phyloP scores from a whole-genome alignment of 805 yeast genomes.

The Candida ipomoeae region DNA sequence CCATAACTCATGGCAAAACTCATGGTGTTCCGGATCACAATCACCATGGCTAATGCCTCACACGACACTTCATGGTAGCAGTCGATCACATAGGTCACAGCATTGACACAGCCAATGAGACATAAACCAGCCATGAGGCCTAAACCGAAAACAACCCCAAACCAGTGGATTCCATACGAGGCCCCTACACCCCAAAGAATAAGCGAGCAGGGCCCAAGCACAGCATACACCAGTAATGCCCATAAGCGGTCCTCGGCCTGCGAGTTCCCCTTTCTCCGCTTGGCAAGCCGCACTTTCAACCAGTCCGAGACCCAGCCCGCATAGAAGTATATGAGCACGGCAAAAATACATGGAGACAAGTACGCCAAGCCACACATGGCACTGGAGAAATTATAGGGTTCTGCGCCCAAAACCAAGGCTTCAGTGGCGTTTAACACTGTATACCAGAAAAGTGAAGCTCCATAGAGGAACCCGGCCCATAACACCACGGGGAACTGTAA shows the following conservation, averaged over 20 bases:
- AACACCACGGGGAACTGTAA: constrained; percentile 18
- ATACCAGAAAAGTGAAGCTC: constrained; percentile 21
- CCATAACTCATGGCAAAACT: constrained; percentile 60
- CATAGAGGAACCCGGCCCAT: constrained; percentile 21
- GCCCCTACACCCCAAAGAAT: constrained; percentile 26
- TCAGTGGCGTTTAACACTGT: constrained; percentile 23
- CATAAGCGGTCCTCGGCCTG: constrained; percentile 16
- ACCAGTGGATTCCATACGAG: constrained; percentile 20
- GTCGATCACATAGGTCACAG: constrained; percentile 26
- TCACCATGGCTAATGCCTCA: constrained; percentile 44
- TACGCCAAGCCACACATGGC: constrained; percentile 18
- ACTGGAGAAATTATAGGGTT: constrained; percentile 50
- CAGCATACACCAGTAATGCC: constrained; percentile 14
- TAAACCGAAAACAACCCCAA: constrained; percentile 24
- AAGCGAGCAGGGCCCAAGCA: constrained; percentile 15
- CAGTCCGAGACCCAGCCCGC: constrained; percentile 17
- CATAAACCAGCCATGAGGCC: constrained; percentile 20
- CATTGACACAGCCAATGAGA: constrained; percentile 25
- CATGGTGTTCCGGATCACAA: constrained; percentile 54
- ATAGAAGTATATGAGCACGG: constrained; percentile 13
- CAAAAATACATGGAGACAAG: constrained; percentile 15
- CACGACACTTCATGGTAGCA: constrained; percentile 26
- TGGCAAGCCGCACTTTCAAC: constrained; percentile 13
- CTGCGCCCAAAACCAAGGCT: constrained; percentile 24
- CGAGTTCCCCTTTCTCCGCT: constrained; percentile 10